Base-by-base conservation (phyloP, 148 eudicot genomes). In the Chenopodium formosanum region DNA sequence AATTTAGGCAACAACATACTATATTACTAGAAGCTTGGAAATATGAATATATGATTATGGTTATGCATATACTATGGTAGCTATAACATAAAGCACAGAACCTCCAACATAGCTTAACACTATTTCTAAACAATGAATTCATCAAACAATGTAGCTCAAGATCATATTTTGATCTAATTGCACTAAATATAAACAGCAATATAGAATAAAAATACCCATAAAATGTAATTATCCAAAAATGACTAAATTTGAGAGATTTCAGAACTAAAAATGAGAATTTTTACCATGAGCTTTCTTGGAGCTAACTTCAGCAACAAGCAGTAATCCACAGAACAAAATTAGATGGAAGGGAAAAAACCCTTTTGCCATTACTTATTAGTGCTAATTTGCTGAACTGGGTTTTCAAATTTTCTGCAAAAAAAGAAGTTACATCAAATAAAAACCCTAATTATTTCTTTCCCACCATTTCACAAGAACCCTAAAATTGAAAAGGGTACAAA, bases 241-340 rank as follows among this genome's bases (percentile, higher is more conserved):
- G 58, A 32, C 23, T 9, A 53, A 68, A 47, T 29, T 25, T 50
- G 16, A 27, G 50, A 74, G 48, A 46, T 19, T 48, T 31, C 44
- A 65, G 8, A 67, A 31, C 7, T 48, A 47, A 31, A 17, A 53
- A 2, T 67, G n/a, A 53, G 44, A 81, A n/a, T 14, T 13, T 23
- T 74, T 73, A 83, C 85, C 85, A 83, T 79, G 79, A 8, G 79
- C 19, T 74, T 83, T 79, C 50, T 83, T 79, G 82, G 82, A 83
- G 71, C 69, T 56, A 75, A 79, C 79, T 56, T 79, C 27, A 58
- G 76, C 53, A 27, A 62, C 68, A 44, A 74, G 27, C 47, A 79
- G 48, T 9, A 83, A 68, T 7, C 23, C 68, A 66, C 2, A 67
- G n/a, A 83, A 37, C 64, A 83, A 31, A 4, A 58, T 6, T 62